phyloP scores from a whole-genome alignment of 2,329 filamentous ascomycete genomes.

The Trichoderma brevicompactum region DNA sequence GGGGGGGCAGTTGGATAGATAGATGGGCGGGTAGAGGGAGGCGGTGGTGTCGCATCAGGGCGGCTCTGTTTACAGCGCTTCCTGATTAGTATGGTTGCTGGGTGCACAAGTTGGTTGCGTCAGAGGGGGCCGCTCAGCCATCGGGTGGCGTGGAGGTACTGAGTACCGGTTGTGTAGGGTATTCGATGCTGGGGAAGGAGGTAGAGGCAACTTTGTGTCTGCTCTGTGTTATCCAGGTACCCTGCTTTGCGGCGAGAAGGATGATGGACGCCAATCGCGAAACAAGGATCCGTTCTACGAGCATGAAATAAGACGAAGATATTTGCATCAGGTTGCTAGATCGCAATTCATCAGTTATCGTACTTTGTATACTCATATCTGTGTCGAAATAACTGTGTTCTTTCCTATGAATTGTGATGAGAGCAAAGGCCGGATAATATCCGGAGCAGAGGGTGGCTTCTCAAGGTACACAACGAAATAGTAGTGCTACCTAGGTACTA shows the following conservation, averaged over 20 bases:
- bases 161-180: conserved; percentile 12
- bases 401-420: too few relatives aligned
- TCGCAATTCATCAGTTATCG: too few relatives aligned
- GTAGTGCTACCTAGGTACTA: too few relatives aligned
- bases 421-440: too few relatives aligned
- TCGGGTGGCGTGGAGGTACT: neutral
- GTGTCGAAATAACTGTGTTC: too few relatives aligned
- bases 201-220: neutral
- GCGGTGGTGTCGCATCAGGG: conserved; percentile 23
- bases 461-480: too few relatives aligned
- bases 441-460: too few relatives aligned
- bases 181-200: neutral
- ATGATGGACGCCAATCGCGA: neutral
- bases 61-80: conserved; percentile 39
- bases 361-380: too few relatives aligned
- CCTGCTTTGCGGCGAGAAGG: neutral
- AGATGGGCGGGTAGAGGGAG: neutral
- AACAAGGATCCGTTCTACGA: neutral
- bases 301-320: neutral
- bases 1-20: conserved; percentile 1
- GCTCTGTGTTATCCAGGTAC: neutral
- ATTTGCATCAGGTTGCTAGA: too few relatives aligned
- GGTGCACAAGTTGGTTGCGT: conserved; percentile 14
- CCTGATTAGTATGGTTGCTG: conserved; percentile 42
- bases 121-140: conserved; percentile 29